Evolutionary conservation across 2,329 filamentous ascomycete species (phyloP).

Genomic region (Fusarium staphyleae): DNA sequence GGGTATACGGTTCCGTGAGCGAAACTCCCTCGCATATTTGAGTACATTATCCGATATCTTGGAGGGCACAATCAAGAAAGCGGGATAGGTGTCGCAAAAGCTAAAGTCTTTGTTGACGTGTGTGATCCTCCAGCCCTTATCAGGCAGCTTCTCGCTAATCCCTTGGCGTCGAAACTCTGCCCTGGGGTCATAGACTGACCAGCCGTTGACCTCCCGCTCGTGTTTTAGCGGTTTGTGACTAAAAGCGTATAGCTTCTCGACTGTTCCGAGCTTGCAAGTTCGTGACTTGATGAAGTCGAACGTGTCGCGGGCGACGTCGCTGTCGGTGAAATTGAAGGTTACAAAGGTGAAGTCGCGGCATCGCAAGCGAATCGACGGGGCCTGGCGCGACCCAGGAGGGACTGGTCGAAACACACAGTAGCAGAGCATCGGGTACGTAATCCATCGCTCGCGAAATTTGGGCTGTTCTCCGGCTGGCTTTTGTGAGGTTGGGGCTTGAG

Average conservation of each 20-base stretch:
- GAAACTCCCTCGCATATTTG: constrained; percentile 89
- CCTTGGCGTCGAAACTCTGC: constrained; percentile 89
- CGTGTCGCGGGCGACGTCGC: constrained; percentile 78
- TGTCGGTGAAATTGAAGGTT: constrained; percentile 83
- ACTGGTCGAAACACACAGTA: constrained; percentile 80
- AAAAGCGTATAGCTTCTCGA: constrained; percentile 93
- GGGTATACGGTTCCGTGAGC: constrained; percentile 88
- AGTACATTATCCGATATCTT: constrained; percentile 96
- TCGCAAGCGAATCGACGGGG: constrained; percentile 83
- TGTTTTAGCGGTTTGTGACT: constrained; percentile 76
- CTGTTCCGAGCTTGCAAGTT: constrained; percentile 80
- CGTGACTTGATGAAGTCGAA: constrained; percentile 85
- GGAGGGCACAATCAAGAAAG: constrained; percentile 81
- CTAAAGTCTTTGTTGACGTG: constrained; percentile 88
- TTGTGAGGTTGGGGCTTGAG: constrained; percentile 18
- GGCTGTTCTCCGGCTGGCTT: constrained; percentile 39
- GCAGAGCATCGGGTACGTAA: constrained; percentile 91
- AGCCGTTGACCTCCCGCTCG: constrained; percentile 79
- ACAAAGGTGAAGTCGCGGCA: constrained; percentile 95
- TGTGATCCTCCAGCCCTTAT: constrained; percentile 88
- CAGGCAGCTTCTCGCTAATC: constrained; percentile 78
- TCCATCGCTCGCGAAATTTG: constrained; percentile 76
- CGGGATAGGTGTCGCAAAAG: constrained; percentile 93
- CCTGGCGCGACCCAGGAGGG: constrained; percentile 71
- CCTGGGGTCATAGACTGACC: constrained; percentile 83